Evolutionary conservation across 331 rosid genomes (phyloP).

Genomic region (Quercus tomentella): DNA sequence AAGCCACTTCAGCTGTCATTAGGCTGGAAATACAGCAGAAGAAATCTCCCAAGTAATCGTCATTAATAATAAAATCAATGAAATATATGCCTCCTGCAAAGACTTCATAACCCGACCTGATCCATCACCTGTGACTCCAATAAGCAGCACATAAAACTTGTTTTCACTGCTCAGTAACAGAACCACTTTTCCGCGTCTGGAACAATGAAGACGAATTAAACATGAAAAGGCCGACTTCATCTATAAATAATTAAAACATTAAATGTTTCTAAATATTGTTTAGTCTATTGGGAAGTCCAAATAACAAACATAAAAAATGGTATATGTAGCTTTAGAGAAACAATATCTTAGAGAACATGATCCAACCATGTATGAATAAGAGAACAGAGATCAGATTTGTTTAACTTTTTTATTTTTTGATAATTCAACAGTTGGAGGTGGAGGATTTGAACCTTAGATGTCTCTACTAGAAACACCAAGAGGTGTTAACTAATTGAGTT

Average conservation of each 20-base stretch:
- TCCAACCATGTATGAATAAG: not conserved
- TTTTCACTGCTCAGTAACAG: conserved; percentile 70
- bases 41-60: not conserved
- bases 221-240: not conserved
- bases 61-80: conserved; percentile 2
- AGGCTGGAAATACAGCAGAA: conserved; percentile 4
- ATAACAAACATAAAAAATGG: not conserved
- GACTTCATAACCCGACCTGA: conserved; percentile 53
- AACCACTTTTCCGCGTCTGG: conserved; percentile 64
- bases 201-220: conserved; percentile 12
- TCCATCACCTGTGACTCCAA: conserved; percentile 44
- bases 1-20: conserved; percentile 17
- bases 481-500: too few relatives aligned
- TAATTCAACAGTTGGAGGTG: too few relatives aligned
- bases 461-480: too few relatives aligned
- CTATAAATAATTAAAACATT: not conserved
- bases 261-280: not conserved
- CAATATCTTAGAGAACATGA: not conserved
- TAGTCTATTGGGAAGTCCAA: not conserved
- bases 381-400: not conserved
- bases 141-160: conserved; percentile 70
- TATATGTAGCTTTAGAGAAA: not conserved
- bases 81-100: conserved; percentile 11
- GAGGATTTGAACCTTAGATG: too few relatives aligned
- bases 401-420: not conserved